Conservation (phyloP, 352 stramenopile genomes). For the Globisporangium solare region DNA sequence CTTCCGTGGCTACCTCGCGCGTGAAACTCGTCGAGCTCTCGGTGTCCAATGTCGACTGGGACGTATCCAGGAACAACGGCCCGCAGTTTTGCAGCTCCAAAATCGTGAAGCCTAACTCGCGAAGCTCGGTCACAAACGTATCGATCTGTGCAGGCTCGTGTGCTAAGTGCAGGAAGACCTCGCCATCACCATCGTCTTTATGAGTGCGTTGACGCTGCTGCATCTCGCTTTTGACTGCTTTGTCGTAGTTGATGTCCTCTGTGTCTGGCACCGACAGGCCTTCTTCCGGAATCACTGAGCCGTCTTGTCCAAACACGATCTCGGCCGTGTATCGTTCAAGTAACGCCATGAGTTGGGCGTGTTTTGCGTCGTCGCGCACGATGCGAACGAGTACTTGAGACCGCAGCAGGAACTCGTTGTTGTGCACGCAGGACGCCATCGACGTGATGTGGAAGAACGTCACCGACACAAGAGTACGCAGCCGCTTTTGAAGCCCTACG, state of each 20-base stretch:
- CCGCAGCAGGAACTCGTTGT: constrained; percentile 57
- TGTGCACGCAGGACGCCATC: constrained; percentile 52
- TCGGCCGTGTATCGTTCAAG: constrained; percentile 37
- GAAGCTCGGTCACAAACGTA: constrained; percentile 34
- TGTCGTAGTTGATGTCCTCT: constrained; percentile 20
- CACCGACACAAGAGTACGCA: constrained; percentile 57
- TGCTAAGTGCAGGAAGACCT: constrained; percentile 43
- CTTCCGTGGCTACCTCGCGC: constrained; percentile 43
- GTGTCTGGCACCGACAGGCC: constrained; percentile 18
- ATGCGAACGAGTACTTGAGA: constrained; percentile 56
- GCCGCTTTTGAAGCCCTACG: constrained; percentile 45
- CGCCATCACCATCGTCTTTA: constrained; percentile 5
- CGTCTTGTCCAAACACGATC: constrained; percentile 27
- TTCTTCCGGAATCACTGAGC: constrained; percentile 24
- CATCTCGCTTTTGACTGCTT: constrained; percentile 6
- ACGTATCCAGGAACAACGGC: constrained; percentile 58
- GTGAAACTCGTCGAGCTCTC: constrained; percentile 47
- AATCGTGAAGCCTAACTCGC: constrained; percentile 30
- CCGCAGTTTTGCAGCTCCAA: constrained; percentile 54
- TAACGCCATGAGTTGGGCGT: constrained; percentile 19
- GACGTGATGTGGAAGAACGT: constrained; percentile 81
- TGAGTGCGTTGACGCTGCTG: not conserved
- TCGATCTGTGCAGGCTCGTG: constrained; percentile 45
- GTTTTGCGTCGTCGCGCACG: constrained; percentile 12
- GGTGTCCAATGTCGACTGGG: constrained; percentile 60